Base-by-base conservation (phyloP, 805 yeast species). In the Starmerella riodocensis region DNA sequence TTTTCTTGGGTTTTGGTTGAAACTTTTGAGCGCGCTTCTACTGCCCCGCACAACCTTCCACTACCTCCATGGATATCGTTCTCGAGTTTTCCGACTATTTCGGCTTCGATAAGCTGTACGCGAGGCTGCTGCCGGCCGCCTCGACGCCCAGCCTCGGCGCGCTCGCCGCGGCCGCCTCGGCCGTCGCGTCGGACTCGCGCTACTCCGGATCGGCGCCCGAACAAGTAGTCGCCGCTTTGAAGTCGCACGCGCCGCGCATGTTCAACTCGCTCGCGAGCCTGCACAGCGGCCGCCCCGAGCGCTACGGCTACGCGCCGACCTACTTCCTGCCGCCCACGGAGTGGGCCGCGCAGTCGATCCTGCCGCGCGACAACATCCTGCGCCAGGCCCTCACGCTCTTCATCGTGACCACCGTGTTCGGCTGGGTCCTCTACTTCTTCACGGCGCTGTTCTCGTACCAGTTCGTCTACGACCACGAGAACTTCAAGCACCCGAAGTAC, bases 401-500 rank as follows among this genome's bases (percentile, higher is more conserved):
- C 50, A 41, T 75, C 9, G 59, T 86, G 32, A 79, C 85, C 50
- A 71, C 84, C 24, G 41, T 88, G 4, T 86, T 88, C 53, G 98
- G 97, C 31, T 77, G 88, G 81, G 28, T 76, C n/a, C 61, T 88
- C 32, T 91, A 91, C 60, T 64, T 85, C 31, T 50, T 63, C 16
- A 78, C 75, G 37, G 97, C 97, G 3, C 66, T 76, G 13, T 52
- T 80, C n/a, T 76, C 93, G 9, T 91, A 81, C 58, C 50, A 67
- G 27, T 74, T 78, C 50, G 75, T 91, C 19, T 91, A 83, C 57
- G 96, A 91, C 61, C 79, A 77, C 56, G 76, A 76, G 39, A 82
- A 84, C 43, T 84, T 88, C 70, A 83, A 88, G 62, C 98, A 91
- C 60, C 98, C 98, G 43, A 73, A 94, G 59, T 88, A 82, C 61